Evolutionary conservation across 2,329 filamentous ascomycete species (phyloP).

Genomic region (Cylindrodendrum hubeiense): DNA sequence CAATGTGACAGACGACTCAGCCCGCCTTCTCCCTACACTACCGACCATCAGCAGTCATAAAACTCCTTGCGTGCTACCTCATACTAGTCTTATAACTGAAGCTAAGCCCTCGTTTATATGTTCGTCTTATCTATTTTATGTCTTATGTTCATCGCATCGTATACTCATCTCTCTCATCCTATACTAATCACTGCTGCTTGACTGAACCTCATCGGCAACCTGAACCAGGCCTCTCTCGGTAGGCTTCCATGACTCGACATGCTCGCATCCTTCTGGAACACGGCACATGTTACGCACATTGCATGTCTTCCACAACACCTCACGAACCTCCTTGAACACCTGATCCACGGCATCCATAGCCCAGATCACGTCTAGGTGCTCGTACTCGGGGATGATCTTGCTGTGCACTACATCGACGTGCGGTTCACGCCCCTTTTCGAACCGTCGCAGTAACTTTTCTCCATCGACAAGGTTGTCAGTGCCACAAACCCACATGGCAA

Average conservation of each 20-base stretch:
- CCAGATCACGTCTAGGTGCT: conserved; percentile 96
- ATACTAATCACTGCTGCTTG: conserved; percentile 37
- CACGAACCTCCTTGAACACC: conserved; percentile 83
- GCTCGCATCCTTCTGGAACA: conserved; percentile 74
- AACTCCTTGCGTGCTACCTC: too few relatives aligned
- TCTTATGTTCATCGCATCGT: conserved; percentile 24
- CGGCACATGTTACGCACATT: conserved; percentile 67
- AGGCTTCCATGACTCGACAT: conserved; percentile 55
- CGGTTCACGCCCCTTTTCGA: conserved; percentile 83
- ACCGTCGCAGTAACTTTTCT: conserved; percentile 76
- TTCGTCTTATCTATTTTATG: conserved; percentile 9
- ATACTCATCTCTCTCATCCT: conserved; percentile 7
- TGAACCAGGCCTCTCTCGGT: conserved; percentile 14
- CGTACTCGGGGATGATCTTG: conserved; percentile 87
- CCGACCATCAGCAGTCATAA: too few relatives aligned
- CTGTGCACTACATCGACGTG: conserved; percentile 83
- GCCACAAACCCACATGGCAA: conserved; percentile 90
- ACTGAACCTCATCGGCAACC: conserved; percentile 34
- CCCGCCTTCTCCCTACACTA: too few relatives aligned
- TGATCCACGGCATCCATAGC: conserved; percentile 88
- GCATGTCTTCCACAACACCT: conserved; percentile 87
- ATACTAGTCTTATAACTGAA: too few relatives aligned
- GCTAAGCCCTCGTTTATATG: not conserved
- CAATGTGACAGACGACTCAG: too few relatives aligned
- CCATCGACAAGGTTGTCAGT: conserved; percentile 90